Evolutionary conservation across 2,329 filamentous ascomycete genomes (phyloP), one percentile per base, ranked within the genome.

Genomic region (Penicillium capsulatum): DNA sequence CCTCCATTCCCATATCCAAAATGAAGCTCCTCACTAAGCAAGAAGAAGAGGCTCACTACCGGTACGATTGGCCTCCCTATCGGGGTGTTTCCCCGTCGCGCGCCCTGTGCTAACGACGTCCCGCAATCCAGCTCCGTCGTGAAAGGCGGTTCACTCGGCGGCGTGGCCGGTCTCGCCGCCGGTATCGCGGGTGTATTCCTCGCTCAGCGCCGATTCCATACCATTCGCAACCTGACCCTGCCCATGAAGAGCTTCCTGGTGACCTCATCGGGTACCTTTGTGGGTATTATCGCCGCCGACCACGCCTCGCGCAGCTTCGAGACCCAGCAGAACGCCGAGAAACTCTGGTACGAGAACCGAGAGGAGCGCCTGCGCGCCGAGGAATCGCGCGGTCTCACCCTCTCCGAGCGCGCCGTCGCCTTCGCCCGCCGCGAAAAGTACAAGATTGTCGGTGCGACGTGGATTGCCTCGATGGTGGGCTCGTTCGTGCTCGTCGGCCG

Each of bases 1-100:
- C 24, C 17, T 15, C 29, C 13, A 17, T 17, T 31, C 24, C 28
- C 19, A 34, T 28, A 19, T 22, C 30, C 67, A 75, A 35, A 48
- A 98, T 97, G 92, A 97, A 96, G 83, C 75, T 97, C 62, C 77
- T 97, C 64, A 94, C 86, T 57, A 88, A 91, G 65, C 88, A 96
- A 79, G 87, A 96, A 72, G 90, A 96, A 71, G 66, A 75, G 45
- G 86, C 79, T 38, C 90, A 96, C 77, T 95, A 94, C 78, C 71
- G 74, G 78, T 81, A 68, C 35, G 69, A 13, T 27, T 29, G 8
- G 13, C 11, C 51, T 9, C n/a, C n/a, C n/a, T 27, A 29, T 22
- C 19, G n/a, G 24, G 22, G 26, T 30, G 34, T 27, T 13, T 14
- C 17, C 30, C 24, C 32, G 27, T 13, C 26, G 11, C 32, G 17